Evolutionary conservation across 2,329 filamentous ascomycete genomes (phyloP).

Genomic region (Sporothrix protearum): DNA sequence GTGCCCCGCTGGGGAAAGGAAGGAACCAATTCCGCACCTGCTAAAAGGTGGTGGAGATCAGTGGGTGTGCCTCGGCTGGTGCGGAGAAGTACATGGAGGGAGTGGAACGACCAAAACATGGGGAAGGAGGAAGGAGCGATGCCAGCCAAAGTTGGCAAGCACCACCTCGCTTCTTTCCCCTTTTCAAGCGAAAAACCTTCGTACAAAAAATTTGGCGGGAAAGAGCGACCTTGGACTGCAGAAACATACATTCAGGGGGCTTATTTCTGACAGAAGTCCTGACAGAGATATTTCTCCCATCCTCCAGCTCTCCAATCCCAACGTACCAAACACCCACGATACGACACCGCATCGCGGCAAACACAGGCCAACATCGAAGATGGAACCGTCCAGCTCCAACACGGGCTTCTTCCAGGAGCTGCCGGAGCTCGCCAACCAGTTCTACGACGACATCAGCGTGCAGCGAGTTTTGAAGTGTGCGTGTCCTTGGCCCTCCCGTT

Average conservation of each 20-base stretch:
- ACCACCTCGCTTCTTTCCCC: neutral
- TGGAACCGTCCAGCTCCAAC: slow-evolving; percentile 46
- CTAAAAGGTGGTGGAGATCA: neutral
- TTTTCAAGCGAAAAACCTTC: no score
- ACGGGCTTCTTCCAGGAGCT: slow-evolving; percentile 56
- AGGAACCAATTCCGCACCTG: slow-evolving; percentile 19
- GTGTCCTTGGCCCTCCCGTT: slow-evolving; percentile 28
- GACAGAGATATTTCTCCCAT: neutral
- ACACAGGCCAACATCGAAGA: slow-evolving; percentile 26
- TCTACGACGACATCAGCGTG: slow-evolving; percentile 52
- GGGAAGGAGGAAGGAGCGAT: neutral
- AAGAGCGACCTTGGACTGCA: neutral
- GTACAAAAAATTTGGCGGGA: neutral
- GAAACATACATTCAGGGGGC: neutral
- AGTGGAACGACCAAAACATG: neutral
- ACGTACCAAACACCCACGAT: neutral
- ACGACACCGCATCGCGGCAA: neutral
- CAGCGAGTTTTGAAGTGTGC: slow-evolving; percentile 51
- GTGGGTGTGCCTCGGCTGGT: slow-evolving; percentile 18
- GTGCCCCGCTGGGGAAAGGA: neutral
- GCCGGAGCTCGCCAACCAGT: slow-evolving; percentile 53
- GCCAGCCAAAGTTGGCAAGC: neutral
- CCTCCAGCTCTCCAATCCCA: neutral
- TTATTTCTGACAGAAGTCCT: neutral
- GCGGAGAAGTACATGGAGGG: no score